phyloP scores from a whole-genome alignment of 139 green algal species.

The Pleodorina starrii region DNA sequence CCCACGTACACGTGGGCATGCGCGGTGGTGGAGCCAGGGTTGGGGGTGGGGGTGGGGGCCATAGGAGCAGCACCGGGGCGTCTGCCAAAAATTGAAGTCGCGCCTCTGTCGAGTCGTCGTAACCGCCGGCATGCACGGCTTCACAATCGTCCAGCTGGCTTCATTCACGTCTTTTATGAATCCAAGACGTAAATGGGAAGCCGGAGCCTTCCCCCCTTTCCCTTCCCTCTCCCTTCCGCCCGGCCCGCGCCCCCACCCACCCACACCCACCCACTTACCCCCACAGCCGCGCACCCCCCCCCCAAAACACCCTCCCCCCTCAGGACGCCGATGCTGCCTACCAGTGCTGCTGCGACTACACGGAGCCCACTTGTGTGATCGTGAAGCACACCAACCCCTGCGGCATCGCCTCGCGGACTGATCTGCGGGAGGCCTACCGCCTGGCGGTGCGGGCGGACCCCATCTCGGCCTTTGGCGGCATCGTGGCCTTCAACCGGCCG shows the following conservation, averaged over 20 bases:
- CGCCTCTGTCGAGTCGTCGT: background rate
- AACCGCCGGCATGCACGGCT: no score
- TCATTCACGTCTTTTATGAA: no score
- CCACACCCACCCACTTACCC: background rate
- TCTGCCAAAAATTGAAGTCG: background rate
- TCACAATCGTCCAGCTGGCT: no score
- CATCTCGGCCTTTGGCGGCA: constrained; percentile 97
- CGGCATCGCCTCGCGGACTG: constrained; percentile 84
- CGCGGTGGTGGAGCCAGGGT: no score
- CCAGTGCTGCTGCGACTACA: constrained; percentile 72
- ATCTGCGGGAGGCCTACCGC: constrained; percentile 95
- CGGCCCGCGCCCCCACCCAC: no score
- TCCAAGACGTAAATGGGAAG: no score
- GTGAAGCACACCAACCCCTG: constrained; percentile 99
- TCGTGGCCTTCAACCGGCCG: constrained; percentile 98
- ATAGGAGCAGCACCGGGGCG: background rate
- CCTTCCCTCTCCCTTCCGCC: background rate
- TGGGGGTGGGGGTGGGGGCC: no score
- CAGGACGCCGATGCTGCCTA: constrained; percentile 89
- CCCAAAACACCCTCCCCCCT: background rate
- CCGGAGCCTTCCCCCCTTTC: background rate
- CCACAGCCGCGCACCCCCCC: background rate
- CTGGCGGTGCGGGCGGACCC: constrained; percentile 95
- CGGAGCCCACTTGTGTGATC: constrained; percentile 93
- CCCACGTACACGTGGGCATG: no score